A percentile compares a stretch with the other conserved stretches of the same genome.
These are phyloP conservation scores for Kodamaea laetipori DNA, from an alignment of 805 yeast genomes.

Conservation along the genomic window DNA sequence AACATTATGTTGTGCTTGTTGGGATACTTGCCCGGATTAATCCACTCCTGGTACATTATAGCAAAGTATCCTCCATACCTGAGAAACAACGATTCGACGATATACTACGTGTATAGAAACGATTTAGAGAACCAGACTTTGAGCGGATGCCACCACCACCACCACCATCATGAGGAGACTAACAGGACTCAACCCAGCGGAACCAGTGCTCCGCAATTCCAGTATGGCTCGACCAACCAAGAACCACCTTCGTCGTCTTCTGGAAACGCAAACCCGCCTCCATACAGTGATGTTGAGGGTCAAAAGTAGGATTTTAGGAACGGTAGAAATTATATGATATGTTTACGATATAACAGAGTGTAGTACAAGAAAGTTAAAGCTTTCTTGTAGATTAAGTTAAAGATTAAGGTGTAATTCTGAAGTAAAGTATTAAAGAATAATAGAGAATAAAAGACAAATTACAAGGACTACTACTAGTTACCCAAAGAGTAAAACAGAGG, in stretches of 20 bases:
- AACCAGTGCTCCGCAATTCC: slow-evolving; percentile 19
- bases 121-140: slow-evolving; percentile 38
- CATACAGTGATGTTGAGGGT: slow-evolving; percentile 21
- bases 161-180: slow-evolving; percentile 18
- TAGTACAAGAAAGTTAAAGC: no score
- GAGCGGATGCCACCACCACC: slow-evolving; percentile 25
- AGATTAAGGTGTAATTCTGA: no score
- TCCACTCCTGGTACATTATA: slow-evolving; percentile 52
- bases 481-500: no score
- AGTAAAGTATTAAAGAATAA: no score
- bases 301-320: slow-evolving; percentile 2
- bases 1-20: slow-evolving; percentile 45
- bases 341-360: no score
- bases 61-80: slow-evolving; percentile 48
- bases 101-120: slow-evolving; percentile 36
- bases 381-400: no score
- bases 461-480: no score
- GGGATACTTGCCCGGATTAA: slow-evolving; percentile 54
- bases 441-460: no score
- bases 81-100: slow-evolving; percentile 25
- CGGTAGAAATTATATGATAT: no score
- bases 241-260: slow-evolving; percentile 13
- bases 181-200: slow-evolving; percentile 16
- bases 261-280: slow-evolving; percentile 28
- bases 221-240: slow-evolving; percentile 30